Evolutionary conservation across 306 rosid species (phyloP).

Genomic region (Geum urbanum): DNA sequence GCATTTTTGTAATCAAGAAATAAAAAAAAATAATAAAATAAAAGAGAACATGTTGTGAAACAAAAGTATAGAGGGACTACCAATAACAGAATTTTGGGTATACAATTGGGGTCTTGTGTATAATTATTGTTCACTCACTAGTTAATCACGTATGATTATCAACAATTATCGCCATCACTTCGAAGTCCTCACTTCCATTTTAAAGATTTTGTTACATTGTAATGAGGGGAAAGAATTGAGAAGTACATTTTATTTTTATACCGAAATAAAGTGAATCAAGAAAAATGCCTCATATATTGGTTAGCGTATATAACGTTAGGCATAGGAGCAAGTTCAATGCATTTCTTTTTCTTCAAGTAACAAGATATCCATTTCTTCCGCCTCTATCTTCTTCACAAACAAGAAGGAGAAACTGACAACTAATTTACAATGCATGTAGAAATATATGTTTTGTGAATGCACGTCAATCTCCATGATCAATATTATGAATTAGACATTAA

Average conservation of each 20-base stretch:
- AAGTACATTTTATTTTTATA: constrained; percentile 1
- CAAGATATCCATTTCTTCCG: neutral
- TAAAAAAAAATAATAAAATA: too few relatives aligned
- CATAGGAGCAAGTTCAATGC: neutral
- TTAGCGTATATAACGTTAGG: neutral
- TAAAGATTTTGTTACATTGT: neutral
- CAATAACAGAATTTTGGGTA: too few relatives aligned
- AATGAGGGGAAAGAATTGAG: neutral
- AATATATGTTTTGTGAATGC: constrained; percentile 1
- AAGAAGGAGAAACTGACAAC: neutral
- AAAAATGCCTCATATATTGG: neutral
- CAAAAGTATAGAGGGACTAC: neutral
- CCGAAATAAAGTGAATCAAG: neutral
- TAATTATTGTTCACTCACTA: too few relatives aligned
- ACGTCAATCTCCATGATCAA: neutral
- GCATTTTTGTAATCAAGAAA: neutral
- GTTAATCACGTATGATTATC: too few relatives aligned
- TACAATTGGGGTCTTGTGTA: too few relatives aligned
- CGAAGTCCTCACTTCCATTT: neutral
- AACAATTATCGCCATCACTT: too few relatives aligned
- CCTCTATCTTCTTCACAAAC: neutral
- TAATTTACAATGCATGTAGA: neutral
- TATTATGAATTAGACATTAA: neutral
- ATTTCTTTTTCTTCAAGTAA: constrained; percentile 32
- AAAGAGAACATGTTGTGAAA: neutral